Percentiles rank a stretch among this genome's conserved stretches.
phyloP scores from a whole-genome alignment of 2,329 filamentous ascomycete genomes.

The Paecilomyces formosus region DNA sequence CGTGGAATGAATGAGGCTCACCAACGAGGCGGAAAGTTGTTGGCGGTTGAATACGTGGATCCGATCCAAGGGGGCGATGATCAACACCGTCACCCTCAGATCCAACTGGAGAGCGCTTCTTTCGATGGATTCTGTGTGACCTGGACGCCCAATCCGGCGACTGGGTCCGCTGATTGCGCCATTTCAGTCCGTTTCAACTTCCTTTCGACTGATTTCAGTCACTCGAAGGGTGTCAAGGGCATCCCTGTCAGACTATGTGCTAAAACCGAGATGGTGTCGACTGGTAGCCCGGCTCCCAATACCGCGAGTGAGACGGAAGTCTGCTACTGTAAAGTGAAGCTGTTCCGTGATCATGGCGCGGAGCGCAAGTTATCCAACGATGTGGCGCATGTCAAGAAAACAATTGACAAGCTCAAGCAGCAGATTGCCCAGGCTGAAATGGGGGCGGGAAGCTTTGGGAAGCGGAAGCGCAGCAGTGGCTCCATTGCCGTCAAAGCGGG shows the following conservation, averaged over 20 bases:
- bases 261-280: conserved; percentile 67
- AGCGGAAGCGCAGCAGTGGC: conserved; percentile 52
- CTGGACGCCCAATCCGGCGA: conserved; percentile 66
- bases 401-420: conserved; percentile 91
- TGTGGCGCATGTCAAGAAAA: conserved; percentile 89
- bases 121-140: conserved; percentile 91
- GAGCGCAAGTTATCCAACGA: conserved; percentile 94
- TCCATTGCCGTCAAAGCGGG: conserved; percentile 39
- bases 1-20: conserved; percentile 93
- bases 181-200: conserved; percentile 97
- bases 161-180: conserved; percentile 66
- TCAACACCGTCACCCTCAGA: conserved; percentile 51
- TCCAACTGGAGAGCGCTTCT: conserved; percentile 67
- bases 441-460: conserved; percentile 53
- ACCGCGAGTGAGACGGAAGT: conserved; percentile 53
- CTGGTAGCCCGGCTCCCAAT: conserved; percentile 40
- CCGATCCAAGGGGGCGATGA: conserved; percentile 48
- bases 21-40: conserved; percentile 81
- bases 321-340: conserved; percentile 92
- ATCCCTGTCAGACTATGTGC: conserved; percentile 89
- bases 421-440: conserved; percentile 72
- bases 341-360: conserved; percentile 92
- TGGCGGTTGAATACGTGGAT: conserved; percentile 91
- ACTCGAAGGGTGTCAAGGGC: conserved; percentile 96
- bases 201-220: conserved; percentile 94